A percentile compares a stretch with the other conserved stretches of the same genome.
These are phyloP conservation scores for Globisporangium echinulatum DNA, from an alignment of 352 stramenopile species.

Conservation along the genomic window DNA sequence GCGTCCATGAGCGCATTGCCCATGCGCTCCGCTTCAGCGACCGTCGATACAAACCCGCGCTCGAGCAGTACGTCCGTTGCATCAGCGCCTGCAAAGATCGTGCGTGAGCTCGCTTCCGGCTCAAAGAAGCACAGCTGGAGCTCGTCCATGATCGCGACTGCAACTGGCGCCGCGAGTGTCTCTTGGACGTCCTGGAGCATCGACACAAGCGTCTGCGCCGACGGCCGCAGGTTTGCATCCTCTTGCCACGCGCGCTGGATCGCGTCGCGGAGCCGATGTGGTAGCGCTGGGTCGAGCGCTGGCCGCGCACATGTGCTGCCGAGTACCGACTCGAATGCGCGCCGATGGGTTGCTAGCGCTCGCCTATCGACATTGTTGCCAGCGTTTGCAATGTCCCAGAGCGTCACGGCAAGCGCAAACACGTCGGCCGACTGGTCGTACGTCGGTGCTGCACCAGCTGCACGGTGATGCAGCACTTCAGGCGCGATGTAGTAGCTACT, in stretches of 20 bases:
- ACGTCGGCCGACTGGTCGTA: slow-evolving; percentile 38
- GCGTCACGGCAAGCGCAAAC: slow-evolving; percentile 50
- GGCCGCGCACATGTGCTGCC: slow-evolving; percentile 22
- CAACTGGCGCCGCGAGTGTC: slow-evolving; percentile 26
- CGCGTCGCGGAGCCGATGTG: slow-evolving; percentile 29
- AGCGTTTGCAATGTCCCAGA: slow-evolving; percentile 54
- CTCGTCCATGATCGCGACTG: slow-evolving; percentile 19
- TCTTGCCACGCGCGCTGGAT: slow-evolving; percentile 41
- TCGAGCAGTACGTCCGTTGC: slow-evolving; percentile 3
- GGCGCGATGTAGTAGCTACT: slow-evolving; percentile 44
- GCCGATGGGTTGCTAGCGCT: slow-evolving; percentile 21
- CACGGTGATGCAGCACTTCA: slow-evolving; percentile 39
- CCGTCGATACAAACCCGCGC: neutral
- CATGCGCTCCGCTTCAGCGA: slow-evolving; percentile 28
- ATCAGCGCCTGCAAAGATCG: slow-evolving; percentile 21
- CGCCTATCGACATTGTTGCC: slow-evolving; percentile 20
- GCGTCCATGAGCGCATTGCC: slow-evolving; percentile 26
- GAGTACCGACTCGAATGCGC: slow-evolving; percentile 42
- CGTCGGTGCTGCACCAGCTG: neutral
- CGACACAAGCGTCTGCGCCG: slow-evolving; percentile 29
- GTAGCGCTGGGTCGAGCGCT: slow-evolving; percentile 17
- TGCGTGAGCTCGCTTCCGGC: slow-evolving; percentile 22
- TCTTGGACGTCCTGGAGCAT: slow-evolving; percentile 41
- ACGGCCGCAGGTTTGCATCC: slow-evolving; percentile 27
- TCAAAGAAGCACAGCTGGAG: slow-evolving; percentile 16